Conservation (phyloP, 345 rosid species). For the Kernera saxatilis region DNA sequence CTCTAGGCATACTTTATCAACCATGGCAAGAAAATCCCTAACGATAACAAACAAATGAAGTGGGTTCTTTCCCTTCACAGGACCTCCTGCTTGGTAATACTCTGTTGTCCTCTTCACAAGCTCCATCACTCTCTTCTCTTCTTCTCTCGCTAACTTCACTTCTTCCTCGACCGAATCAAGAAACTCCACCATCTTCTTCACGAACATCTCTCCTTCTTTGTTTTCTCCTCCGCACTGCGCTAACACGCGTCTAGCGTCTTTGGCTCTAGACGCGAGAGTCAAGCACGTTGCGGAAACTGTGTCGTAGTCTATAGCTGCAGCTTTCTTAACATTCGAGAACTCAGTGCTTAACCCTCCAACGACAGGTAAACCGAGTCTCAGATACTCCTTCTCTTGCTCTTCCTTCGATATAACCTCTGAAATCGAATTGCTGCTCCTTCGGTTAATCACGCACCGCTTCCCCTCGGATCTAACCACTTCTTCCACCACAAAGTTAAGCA, state of each 20-base stretch:
- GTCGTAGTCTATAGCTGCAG: slow-evolving; percentile 49
- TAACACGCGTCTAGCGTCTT: slow-evolving; percentile 40
- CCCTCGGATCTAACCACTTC: slow-evolving; percentile 72
- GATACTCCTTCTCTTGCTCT: slow-evolving; percentile 41
- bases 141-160: slow-evolving; percentile 46
- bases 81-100: slow-evolving; percentile 68
- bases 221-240: slow-evolving; percentile 16
- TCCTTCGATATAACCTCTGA: slow-evolving; percentile 33
- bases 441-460: slow-evolving; percentile 29
- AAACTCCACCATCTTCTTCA: slow-evolving; percentile 58
- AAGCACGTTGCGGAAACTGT: slow-evolving; percentile 42
- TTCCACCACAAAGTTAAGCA: slow-evolving; percentile 79
- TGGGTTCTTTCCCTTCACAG: slow-evolving; percentile 32
- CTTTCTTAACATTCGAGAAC: slow-evolving; percentile 58
- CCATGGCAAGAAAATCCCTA: slow-evolving; percentile 78
- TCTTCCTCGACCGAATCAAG: slow-evolving; percentile 58
- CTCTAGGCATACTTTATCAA: slow-evolving; percentile 61
- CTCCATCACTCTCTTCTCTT: slow-evolving; percentile 54
- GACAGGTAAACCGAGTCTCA: slow-evolving; percentile 47
- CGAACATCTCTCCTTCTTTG: slow-evolving; percentile 44
- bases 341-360: slow-evolving; percentile 44
- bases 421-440: slow-evolving; percentile 14
- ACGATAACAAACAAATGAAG: slow-evolving; percentile 65
- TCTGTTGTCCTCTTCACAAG: slow-evolving; percentile 63
- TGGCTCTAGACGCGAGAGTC: slow-evolving; percentile 38